Evolutionary conservation across 2,329 filamentous ascomycete genomes (phyloP).

Genomic region (Clarireedia sp.): DNA sequence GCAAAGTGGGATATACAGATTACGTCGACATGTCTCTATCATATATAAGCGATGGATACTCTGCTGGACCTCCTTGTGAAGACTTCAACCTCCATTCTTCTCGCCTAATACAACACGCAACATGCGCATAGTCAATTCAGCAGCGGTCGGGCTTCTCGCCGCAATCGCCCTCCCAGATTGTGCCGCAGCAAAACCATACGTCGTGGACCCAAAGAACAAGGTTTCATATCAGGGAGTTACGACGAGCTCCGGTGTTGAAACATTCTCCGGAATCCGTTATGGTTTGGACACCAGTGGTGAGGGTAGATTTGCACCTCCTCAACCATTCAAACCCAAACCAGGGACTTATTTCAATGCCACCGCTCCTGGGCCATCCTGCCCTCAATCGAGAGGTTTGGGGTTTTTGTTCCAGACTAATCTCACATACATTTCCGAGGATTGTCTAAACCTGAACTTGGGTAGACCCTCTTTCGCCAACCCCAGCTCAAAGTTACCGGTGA

Average conservation of each 20-base stretch:
- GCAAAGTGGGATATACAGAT: too few species aligned
- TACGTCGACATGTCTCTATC: too few species aligned
- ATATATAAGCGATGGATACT: too few species aligned
- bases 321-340: conserved; percentile 26
- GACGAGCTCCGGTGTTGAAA: conserved; percentile 36
- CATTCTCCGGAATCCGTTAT: conserved; percentile 41
- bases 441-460: conserved; percentile 50
- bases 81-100: neutral
- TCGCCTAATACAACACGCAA: neutral
- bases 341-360: conserved; percentile 34
- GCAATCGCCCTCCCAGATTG: neutral
- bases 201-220: conserved; percentile 18
- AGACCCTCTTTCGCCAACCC: conserved; percentile 46
- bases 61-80: neutral
- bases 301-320: conserved; percentile 40
- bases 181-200: conserved; percentile 8
- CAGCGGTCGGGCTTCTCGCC: neutral
- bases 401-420: conserved; percentile 32
- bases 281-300: conserved; percentile 38
- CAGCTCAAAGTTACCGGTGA: conserved; percentile 50
- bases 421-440: conserved; percentile 47
- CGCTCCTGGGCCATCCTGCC: conserved; percentile 37
- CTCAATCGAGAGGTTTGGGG: conserved; percentile 32
- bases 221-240: conserved; percentile 37
- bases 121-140: neutral